Evolutionary conservation across 2,329 filamentous ascomycete genomes (phyloP), one percentile per base, ranked within the genome.

Genomic region (Diaporthe sp.): DNA sequence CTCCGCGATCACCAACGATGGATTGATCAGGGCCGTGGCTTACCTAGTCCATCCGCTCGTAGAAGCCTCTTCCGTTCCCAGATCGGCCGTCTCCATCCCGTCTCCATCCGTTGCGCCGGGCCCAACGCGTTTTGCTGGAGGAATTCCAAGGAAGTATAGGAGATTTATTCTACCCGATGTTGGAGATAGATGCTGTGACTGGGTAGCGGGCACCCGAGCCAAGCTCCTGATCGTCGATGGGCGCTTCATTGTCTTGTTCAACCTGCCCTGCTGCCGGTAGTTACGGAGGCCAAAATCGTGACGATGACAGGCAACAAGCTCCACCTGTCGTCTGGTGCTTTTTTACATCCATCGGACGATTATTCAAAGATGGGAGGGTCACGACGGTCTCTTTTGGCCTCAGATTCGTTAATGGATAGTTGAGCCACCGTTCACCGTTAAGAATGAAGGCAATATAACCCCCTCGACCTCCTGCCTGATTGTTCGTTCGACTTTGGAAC

Each of bases 201-300:
- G n/a, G n/a, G n/a, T n/a, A n/a, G n/a, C n/a, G n/a, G n/a, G n/a
- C n/a, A n/a, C n/a, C n/a, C n/a, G n/a, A n/a, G n/a, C n/a, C n/a
- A n/a, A n/a, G n/a, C n/a, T n/a, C n/a, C n/a, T 88, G 86, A 63
- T 80, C 77, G 69, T 91, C 88, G 56, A 91, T 86, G 5, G 76
- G 80, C 79, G 71, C 78, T 87, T 87, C 71, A 79, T 81, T 8
- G 76, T 79, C 8, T 81, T 79, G 4, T 83, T 85, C 79, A 90
- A 89, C 3, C 88, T 85, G 3, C 71, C 80, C 77, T 90, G 88
- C 2, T 70, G 73, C 69, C 87, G 86, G 79, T 85, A 90, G 81
- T 91, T 91, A 25, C 84, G 81, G 78, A 88, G 89, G 1, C 88
- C 88, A 78, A 91, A 91, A 78, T 91, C 89, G 75, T 91, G 89